These are phyloP conservation scores for Metschnikowia amazonensis DNA, from an alignment of 805 yeast genomes.

Conservation along the genomic window DNA sequence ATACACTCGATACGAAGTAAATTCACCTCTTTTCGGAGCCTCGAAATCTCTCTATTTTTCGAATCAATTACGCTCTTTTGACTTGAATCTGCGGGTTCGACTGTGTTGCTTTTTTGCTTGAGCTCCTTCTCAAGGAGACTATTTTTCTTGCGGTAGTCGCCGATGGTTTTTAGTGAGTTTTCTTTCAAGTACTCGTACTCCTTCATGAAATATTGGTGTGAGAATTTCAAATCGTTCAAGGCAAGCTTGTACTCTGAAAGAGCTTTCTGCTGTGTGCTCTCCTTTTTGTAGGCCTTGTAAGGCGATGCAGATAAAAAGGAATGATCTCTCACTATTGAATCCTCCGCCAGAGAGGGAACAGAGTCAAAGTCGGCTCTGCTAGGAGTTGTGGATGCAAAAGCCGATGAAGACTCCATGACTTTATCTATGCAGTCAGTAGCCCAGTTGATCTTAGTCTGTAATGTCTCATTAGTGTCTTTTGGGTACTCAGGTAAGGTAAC, in stretches of 20 bases:
- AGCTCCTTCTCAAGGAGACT: conserved; percentile 50
- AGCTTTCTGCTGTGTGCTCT: conserved; percentile 15
- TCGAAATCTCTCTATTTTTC: conserved; percentile 40
- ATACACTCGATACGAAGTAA: conserved; percentile 43
- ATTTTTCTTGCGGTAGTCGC: conserved; percentile 50
- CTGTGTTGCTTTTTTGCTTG: conserved; percentile 16
- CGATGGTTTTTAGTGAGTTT: conserved; percentile 50
- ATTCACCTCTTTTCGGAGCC: conserved; percentile 44
- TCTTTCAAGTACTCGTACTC: conserved; percentile 66
- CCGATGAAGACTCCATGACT: conserved; percentile 15
- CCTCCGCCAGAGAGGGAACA: conserved; percentile 12
- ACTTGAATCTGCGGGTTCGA: conserved; percentile 4
- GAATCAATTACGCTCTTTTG: conserved; percentile 8
- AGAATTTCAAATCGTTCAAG: conserved; percentile 62
- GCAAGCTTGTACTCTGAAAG: conserved; percentile 50
- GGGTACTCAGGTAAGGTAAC: conserved; percentile 35
- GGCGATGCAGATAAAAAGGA: conserved; percentile 28
- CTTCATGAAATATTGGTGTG: conserved; percentile 64
- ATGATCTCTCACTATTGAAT: conserved; percentile 26
- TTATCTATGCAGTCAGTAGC: conserved; percentile 39
- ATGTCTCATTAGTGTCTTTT: conserved; percentile 15
- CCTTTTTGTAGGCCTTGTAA: conserved; percentile 13
- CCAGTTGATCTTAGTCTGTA: conserved; percentile 32
- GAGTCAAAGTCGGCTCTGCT: conserved; percentile 7
- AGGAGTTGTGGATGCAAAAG: neutral